Evolutionary conservation across 2,329 filamentous ascomycete genomes (phyloP).

Genomic region (Colletotrichum higginsianum): DNA sequence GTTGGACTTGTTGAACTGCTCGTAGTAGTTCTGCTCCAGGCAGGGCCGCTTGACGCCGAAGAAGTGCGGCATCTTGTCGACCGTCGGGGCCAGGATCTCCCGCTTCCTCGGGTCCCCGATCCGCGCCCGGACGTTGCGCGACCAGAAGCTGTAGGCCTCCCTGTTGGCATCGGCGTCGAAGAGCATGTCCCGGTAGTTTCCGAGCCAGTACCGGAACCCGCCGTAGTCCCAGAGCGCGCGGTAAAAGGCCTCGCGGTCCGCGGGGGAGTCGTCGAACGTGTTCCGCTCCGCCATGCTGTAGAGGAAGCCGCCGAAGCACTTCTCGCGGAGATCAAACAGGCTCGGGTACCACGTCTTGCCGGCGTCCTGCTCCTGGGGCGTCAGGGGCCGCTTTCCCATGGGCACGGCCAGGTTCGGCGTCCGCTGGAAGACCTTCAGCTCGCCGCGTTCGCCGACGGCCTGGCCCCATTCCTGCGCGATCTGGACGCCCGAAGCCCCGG

Average conservation of each 20-base stretch:
- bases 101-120: conserved; percentile 64
- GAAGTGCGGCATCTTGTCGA: conserved; percentile 62
- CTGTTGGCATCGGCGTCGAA: conserved; percentile 62
- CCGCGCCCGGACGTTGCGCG: conserved; percentile 63
- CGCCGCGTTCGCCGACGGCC: conserved; percentile 58
- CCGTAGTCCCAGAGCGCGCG: conserved; percentile 65
- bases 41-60: conserved; percentile 68
- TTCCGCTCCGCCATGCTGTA: conserved; percentile 69
- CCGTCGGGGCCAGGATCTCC: conserved; percentile 66
- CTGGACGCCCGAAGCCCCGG: conserved; percentile 76
- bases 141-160: conserved; percentile 70
- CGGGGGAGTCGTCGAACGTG: conserved; percentile 68
- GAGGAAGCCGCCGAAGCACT: conserved; percentile 69
- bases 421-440: conserved; percentile 74
- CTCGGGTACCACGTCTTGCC: conserved; percentile 61
- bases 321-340: conserved; percentile 68
- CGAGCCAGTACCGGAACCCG: conserved; percentile 70
- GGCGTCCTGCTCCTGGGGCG: conserved; percentile 64
- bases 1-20: conserved; percentile 61
- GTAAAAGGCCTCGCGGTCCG: conserved; percentile 64
- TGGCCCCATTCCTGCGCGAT: conserved; percentile 71
- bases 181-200: conserved; percentile 68
- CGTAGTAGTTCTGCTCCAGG: conserved; percentile 61
- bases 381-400: conserved; percentile 59
- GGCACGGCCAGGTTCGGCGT: conserved; percentile 77